phyloP scores from a whole-genome alignment of 768 basidiomycete genomes.

The Asterophora parasitica region DNA sequence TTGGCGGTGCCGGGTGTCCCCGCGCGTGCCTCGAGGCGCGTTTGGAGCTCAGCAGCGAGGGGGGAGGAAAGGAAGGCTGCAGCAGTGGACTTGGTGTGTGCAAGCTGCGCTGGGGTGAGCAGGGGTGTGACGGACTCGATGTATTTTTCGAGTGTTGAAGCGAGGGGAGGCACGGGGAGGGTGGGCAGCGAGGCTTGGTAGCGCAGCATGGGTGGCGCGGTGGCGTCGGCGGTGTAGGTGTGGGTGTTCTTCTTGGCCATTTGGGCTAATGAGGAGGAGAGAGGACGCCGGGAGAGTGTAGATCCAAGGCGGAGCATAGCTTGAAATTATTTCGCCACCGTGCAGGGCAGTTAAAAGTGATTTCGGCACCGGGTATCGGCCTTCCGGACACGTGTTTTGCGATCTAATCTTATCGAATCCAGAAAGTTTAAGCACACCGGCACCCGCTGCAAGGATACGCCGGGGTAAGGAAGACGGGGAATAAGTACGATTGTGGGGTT shows the following conservation, averaged over 20 bases:
- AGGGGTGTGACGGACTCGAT: constrained; percentile 80
- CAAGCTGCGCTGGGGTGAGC: constrained; percentile 58
- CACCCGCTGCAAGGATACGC: too few species aligned
- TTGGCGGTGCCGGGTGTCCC: constrained; percentile 48
- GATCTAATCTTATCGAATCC: constrained; percentile 1
- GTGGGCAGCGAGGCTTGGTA: constrained; percentile 68
- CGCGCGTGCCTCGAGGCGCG: constrained; percentile 72
- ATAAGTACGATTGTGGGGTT: too few species aligned
- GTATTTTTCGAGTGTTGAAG: constrained; percentile 84
- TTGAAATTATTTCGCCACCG: background rate
- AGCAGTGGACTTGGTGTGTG: constrained; percentile 53
- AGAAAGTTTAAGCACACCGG: too few species aligned
- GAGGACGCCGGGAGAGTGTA: constrained; percentile 2
- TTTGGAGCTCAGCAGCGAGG: constrained; percentile 68
- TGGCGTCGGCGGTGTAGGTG: constrained; percentile 41
- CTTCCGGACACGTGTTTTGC: background rate
- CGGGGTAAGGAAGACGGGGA: too few species aligned
- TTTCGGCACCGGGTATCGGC: background rate
- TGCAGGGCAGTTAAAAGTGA: background rate
- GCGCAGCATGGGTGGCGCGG: constrained; percentile 64
- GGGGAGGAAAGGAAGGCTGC: constrained; percentile 67
- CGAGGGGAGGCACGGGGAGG: constrained; percentile 81
- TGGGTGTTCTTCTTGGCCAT: constrained; percentile 8
- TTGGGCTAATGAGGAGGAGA: background rate
- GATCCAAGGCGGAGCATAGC: constrained; percentile 4